Evolutionary conservation across 169 alveolate genomes (phyloP).

Genomic region (Haemoproteus tartakovskyi): DNA sequence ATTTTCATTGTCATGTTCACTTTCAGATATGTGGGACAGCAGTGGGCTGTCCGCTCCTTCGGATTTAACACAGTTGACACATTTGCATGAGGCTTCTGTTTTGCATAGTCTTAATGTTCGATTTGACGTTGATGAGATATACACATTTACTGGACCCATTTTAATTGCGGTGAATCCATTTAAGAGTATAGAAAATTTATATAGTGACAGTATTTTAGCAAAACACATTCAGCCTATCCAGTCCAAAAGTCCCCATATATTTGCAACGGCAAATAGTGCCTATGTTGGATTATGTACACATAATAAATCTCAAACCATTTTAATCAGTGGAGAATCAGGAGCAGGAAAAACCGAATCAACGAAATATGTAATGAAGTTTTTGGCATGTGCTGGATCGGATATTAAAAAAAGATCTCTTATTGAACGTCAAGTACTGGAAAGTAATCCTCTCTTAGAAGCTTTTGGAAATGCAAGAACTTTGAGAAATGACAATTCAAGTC

Average conservation of each 20-base stretch:
- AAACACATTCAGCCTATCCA: constrained; percentile 59
- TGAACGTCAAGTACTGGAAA: constrained; percentile 27
- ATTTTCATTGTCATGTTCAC: too few relatives aligned
- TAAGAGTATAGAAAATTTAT: constrained; percentile 73
- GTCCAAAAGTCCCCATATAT: constrained; percentile 62
- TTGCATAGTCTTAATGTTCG: constrained; percentile 90
- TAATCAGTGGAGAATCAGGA: constrained; percentile 99
- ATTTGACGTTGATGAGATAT: constrained; percentile 81
- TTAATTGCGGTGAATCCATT: constrained; percentile 83
- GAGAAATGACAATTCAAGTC: constrained; percentile 94
- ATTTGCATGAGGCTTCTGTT: constrained; percentile 90
- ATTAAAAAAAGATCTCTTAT: constrained; percentile 6
- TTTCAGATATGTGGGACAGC: constrained; percentile 35
- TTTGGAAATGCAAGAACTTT: constrained; percentile 98
- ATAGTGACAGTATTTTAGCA: constrained; percentile 69
- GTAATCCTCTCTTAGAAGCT: constrained; percentile 90
- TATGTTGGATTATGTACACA: constrained; percentile 67
- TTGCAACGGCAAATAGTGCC: constrained; percentile 68
- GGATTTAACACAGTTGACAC: constrained; percentile 86
- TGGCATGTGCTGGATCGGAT: constrained; percentile 9
- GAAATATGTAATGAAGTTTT: constrained; percentile 80
- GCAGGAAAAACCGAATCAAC: constrained; percentile 99
- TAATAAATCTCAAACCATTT: constrained; percentile 87
- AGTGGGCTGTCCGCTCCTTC: constrained; percentile 74
- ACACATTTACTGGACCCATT: constrained; percentile 82